These are phyloP conservation scores for Tulasnella sp. DNA, from an alignment of 768 basidiomycete genomes.

Conservation along the genomic window DNA sequence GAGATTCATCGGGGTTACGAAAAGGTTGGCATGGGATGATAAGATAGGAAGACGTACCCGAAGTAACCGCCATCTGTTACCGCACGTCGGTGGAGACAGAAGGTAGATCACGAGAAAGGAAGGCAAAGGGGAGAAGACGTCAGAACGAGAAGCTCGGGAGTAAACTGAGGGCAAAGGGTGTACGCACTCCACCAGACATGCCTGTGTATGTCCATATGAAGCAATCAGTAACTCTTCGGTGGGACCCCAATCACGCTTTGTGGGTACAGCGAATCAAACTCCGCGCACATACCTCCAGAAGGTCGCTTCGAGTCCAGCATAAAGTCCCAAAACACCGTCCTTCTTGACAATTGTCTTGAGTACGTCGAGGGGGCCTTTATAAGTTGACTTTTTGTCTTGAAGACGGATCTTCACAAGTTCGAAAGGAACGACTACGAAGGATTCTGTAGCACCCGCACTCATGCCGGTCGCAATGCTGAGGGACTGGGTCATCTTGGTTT, in stretches of 20 bases:
- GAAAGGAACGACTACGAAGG: slow-evolving; percentile 88
- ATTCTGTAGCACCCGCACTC: slow-evolving; percentile 93
- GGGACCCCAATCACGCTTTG: background rate
- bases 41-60: slow-evolving; percentile 41
- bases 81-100: slow-evolving; percentile 24
- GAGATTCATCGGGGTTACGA: background rate
- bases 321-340: slow-evolving; percentile 79
- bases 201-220: slow-evolving; percentile 38
- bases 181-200: slow-evolving; percentile 69
- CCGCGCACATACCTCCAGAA: slow-evolving; percentile 76
- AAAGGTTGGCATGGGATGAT: background rate
- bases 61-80: slow-evolving; percentile 81
- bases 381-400: slow-evolving; percentile 90
- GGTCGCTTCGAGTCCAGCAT: slow-evolving; percentile 94
- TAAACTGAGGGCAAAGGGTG: background rate
- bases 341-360: slow-evolving; percentile 71
- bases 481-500: slow-evolving; percentile 79
- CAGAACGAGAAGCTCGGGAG: background rate
- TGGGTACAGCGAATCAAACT: no score
- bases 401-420: slow-evolving; percentile 91
- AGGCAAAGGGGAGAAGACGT: background rate
- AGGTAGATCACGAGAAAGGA: slow-evolving; percentile 12
- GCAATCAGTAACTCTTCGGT: background rate
- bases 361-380: slow-evolving; percentile 87
- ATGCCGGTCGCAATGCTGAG: slow-evolving; percentile 90